Evolutionary conservation across 2,329 filamentous ascomycete genomes (phyloP).

Genomic region (Fusarium heterosporum): DNA sequence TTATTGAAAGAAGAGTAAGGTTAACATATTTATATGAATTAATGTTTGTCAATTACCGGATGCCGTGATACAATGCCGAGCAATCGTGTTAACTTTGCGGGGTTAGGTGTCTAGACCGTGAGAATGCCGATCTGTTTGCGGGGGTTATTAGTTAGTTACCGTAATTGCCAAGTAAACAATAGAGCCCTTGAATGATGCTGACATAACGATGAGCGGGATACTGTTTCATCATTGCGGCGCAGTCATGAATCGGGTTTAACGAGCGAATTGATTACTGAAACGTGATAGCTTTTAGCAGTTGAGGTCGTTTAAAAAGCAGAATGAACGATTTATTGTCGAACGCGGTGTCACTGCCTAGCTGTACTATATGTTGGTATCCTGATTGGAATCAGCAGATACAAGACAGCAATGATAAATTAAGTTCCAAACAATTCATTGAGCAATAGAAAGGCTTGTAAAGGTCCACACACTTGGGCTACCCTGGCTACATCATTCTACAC

Average conservation of each 20-base stretch:
- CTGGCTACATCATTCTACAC: background rate
- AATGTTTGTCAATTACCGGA: no score
- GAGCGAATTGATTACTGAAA: background rate
- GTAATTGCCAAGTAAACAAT: no score
- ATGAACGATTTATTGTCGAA: background rate
- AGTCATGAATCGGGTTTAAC: no score
- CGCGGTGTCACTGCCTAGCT: background rate
- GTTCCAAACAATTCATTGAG: background rate
- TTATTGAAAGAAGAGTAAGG: no score
- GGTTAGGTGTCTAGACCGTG: background rate
- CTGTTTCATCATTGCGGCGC: no score
- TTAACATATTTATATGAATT: no score
- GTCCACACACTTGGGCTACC: background rate
- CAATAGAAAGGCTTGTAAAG: background rate
- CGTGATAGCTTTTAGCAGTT: background rate
- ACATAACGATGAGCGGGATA: no score
- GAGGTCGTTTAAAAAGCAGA: background rate
- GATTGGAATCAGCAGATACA: background rate
- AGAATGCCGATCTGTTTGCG: background rate
- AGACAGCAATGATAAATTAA: background rate
- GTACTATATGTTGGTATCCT: background rate
- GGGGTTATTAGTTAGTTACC: no score
- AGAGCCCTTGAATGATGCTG: no score
- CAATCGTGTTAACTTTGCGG: no score
- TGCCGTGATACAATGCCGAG: no score